Conservation (phyloP, 2,329 filamentous ascomycete species). For the Epichloe glyceriae region DNA sequence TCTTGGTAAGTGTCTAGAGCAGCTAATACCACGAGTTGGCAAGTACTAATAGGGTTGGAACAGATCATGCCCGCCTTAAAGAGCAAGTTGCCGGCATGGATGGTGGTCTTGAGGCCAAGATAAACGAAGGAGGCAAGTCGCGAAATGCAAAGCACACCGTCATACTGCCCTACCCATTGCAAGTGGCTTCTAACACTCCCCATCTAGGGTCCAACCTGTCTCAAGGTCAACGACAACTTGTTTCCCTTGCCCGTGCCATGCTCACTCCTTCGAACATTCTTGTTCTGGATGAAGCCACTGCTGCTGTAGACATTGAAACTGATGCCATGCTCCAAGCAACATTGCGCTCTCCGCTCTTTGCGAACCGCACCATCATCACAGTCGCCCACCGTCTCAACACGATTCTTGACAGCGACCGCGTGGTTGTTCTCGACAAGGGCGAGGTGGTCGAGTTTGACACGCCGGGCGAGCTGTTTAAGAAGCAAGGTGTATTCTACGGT, state of each 20-base stretch:
- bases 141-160: background rate
- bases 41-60: background rate
- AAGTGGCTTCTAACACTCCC: background rate
- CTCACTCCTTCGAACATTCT: conserved; percentile 94
- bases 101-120: conserved; percentile 76
- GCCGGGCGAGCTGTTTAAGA: conserved; percentile 62
- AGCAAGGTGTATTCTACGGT: conserved; percentile 70
- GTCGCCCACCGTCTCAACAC: conserved; percentile 98
- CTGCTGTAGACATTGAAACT: conserved; percentile 56
- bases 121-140: conserved; percentile 82
- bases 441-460: conserved; percentile 87
- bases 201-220: conserved; percentile 77
- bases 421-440: conserved; percentile 86
- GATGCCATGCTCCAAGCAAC: conserved; percentile 54
- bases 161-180: background rate
- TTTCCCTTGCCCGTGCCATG: conserved; percentile 86
- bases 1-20: conserved; percentile 49
- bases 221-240: conserved; percentile 84
- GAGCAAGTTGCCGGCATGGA: conserved; percentile 80
- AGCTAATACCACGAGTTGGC: conserved; percentile 1
- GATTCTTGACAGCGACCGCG: conserved; percentile 77
- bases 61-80: conserved; percentile 85
- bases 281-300: conserved; percentile 92
- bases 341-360: conserved; percentile 55
- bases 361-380: conserved; percentile 91